Conservation (phyloP, 805 yeast species). For the Allodekkera sacchari region DNA sequence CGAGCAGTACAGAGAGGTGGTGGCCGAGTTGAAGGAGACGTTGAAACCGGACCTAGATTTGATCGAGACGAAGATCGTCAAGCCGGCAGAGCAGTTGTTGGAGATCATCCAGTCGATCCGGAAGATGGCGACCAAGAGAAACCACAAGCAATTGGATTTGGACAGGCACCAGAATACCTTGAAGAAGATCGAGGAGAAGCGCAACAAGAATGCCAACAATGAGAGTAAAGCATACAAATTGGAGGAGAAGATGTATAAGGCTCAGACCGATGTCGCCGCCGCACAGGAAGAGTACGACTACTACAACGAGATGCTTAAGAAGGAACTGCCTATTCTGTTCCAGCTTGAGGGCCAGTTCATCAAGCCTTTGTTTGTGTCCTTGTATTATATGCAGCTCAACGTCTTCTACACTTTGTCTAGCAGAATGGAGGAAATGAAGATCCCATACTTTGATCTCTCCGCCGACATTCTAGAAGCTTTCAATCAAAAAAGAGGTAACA, state of each 20-base stretch:
- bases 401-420: conserved; percentile 88
- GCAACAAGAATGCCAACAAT: conserved; percentile 66
- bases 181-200: conserved; percentile 70
- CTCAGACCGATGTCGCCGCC: conserved; percentile 80
- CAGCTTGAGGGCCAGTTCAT: conserved; percentile 86
- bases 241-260: conserved; percentile 81
- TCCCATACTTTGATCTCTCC: conserved; percentile 86
- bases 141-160: conserved; percentile 89
- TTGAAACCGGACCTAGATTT: conserved; percentile 89
- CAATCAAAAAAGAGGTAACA: conserved; percentile 73
- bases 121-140: conserved; percentile 92
- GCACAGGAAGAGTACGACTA: conserved; percentile 96
- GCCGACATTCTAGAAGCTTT: conserved; percentile 81
- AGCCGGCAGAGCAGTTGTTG: conserved; percentile 86
- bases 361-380: conserved; percentile 85
- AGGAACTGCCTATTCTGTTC: conserved; percentile 82
- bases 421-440: conserved; percentile 92
- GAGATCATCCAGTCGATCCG: conserved; percentile 74
- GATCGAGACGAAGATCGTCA: conserved; percentile 81
- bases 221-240: conserved; percentile 3
- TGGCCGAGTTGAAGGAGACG: conserved; percentile 74
- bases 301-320: conserved; percentile 89
- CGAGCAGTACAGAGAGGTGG: conserved; percentile 83
- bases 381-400: conserved; percentile 96
- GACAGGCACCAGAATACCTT: conserved; percentile 73